These are phyloP conservation scores for Podospora bellae-mahoneyi DNA, from an alignment of 495 filamentous ascomycete species.

Conservation along the genomic window DNA sequence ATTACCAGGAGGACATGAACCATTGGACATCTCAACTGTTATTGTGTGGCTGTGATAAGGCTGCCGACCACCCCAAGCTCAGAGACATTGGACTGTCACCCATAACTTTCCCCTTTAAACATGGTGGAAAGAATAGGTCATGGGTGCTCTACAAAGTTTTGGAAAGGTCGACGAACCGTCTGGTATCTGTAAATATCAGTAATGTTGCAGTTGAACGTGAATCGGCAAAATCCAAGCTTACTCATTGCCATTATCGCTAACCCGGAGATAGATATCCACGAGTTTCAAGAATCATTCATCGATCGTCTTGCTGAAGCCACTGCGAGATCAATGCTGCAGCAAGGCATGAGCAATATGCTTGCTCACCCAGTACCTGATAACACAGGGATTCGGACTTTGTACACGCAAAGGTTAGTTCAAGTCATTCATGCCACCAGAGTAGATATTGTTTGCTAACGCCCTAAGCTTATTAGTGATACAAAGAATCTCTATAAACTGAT, in stretches of 20 bases:
- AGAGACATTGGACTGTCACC: conserved; percentile 13
- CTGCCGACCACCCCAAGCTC: not conserved
- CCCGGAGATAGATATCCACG: conserved; percentile 1
- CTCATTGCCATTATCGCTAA: not conserved
- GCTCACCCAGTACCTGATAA: conserved; percentile 11
- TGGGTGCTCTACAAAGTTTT: conserved; percentile 16
- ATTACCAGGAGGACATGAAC: conserved; percentile 6
- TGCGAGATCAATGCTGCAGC: conserved; percentile 6
- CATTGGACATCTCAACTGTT: not conserved
- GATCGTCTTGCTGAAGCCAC: not conserved
- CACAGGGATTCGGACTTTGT: conserved; percentile 6
- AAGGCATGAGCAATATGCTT: conserved; percentile 15
- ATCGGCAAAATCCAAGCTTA: not conserved
- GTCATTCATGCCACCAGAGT: not conserved
- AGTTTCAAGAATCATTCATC: conserved; percentile 13
- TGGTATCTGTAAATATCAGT: conserved; percentile 4
- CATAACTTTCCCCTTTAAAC: conserved; percentile 11
- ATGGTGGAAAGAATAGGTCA: not conserved
- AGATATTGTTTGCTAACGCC: not conserved
- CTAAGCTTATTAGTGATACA: conserved; percentile 3
- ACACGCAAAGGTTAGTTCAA: conserved; percentile 8
- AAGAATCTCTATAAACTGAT: conserved; percentile 7
- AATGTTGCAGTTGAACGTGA: not conserved
- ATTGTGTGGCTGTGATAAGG: not conserved
- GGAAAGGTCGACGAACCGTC: conserved; percentile 13